Base-by-base conservation (phyloP, 208 protist species). In the Entamoeba nuttalli region DNA sequence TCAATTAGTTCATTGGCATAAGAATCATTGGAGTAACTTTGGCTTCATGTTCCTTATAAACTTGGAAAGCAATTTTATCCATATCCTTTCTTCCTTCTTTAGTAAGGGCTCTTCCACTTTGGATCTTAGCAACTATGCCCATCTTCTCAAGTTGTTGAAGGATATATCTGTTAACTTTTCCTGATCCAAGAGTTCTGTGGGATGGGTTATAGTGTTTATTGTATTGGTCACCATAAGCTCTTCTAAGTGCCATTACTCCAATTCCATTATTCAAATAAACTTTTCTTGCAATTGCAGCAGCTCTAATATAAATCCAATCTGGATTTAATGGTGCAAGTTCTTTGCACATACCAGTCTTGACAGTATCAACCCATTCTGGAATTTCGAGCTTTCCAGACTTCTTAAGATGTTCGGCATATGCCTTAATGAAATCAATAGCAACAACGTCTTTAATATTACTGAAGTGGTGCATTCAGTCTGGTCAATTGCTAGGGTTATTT, bases 271-370 rank as follows among this genome's bases (percentile, higher is more conserved):
- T 44, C 7, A 96, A 35, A 25, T 96, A 96, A 14, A 96, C 44
- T 48, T 95, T 44, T 41, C 95, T 51, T 11, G 93, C 93, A 17
- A 96, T 96, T 15, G 95, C 35, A 62, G 95, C 95, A 51, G 94
- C 84, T 30, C 95, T 25, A 21, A 95, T 69, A n/a, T 93, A 96
- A n/a, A 94, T 95, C 95, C 95, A 96, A 21, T 96, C 95, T 51
- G 95, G 95, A 62, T 96, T 94, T 7, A 93, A 21, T 3, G 95
- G 95, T 30, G 50, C 69, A 62, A 96, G 95, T 41, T 96, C 95
- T n/a, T 95, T 96, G 30, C 14, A 41, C 11, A 52, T 17, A 51
- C 50, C 94, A 35, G 93, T 96, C 52, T 96, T 96, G 21, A 96
- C 93, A 7, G 44, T 19, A 44, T 57, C 51, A 48, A 94, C 93